Evolutionary conservation across 1,139 yeast species (phyloP), one percentile per base, ranked within the genome.

Genomic region (Taphrina sp.): DNA sequence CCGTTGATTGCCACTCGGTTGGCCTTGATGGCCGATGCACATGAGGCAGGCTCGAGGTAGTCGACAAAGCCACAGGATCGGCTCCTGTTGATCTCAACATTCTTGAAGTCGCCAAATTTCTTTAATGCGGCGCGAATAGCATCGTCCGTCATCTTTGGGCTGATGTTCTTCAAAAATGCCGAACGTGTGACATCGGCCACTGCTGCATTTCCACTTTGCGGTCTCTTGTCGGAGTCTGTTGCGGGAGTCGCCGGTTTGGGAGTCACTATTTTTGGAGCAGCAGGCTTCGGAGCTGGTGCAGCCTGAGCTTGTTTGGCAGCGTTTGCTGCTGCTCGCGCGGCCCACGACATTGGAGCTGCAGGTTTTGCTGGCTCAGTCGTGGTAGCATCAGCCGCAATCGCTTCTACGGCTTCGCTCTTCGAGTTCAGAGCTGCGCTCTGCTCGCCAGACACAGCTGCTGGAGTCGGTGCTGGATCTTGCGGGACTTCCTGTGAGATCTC

Each of bases 61-160:
- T 71, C 74, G n/a, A 71, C 73, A 61, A 70, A 70, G 8, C 72
- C 73, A 47, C 73, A 66, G 59, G 66, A 63, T 57, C 66, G 66
- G 23, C 59, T 58, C 53, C 69, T 64, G 49, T 67, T 68, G 42
- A 69, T 65, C 57, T 71, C 73, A 58, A 70, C 67, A 57, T 70
- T 71, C 41, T 69, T 66, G 55, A 71, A 61, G 7, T 61, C 61
- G 38, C 74, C 74, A 47, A 70, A 66, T 35, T 61, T 59, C 36
- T 64, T 64, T 23, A 71, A 65, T 10, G 68, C 72, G 26, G 64
- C 60, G 52, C 63, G 60, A 38, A 71, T 64, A 29, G 63, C 63
- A 20, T 52, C 60, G 33, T 66, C 68, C 53, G 68, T 63, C 26
- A 70, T 68, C 31, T 63, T 60, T 24, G 59, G 61, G 36, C 66